Evolutionary conservation across 2,329 filamentous ascomycete genomes (phyloP).

Genomic region (Aspergillus sp.): DNA sequence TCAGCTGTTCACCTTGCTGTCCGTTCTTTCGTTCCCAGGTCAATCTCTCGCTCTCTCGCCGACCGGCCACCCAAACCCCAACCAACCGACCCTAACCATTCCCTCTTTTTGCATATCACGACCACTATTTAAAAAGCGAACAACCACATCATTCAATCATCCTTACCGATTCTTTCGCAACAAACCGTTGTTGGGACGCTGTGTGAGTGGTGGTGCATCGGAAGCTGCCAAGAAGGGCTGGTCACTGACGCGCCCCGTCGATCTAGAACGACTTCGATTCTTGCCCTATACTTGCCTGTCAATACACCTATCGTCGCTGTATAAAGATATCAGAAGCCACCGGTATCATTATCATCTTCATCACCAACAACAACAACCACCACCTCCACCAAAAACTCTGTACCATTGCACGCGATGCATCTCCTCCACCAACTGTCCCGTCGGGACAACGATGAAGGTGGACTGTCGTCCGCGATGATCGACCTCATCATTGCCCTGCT

Average conservation of each 20-base stretch:
- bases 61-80: conserved; percentile 16
- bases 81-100: conserved; percentile 15
- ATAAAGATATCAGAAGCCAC: not conserved
- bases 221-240: not conserved
- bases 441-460: conserved; percentile 44
- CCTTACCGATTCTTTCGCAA: not conserved
- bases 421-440: conserved; percentile 48
- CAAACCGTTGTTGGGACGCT: conserved; percentile 6
- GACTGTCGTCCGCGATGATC: conserved; percentile 63
- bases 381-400: conserved; percentile 1
- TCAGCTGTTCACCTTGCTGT: conserved; percentile 57
- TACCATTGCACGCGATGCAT: conserved; percentile 27
- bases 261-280: conserved; percentile 11
- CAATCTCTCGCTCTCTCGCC: conserved; percentile 11
- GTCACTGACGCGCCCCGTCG: not conserved
- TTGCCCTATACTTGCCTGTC: conserved; percentile 11
- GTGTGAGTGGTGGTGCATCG: conserved; percentile 9
- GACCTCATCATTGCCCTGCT: conserved; percentile 78
- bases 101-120: conserved; percentile 14
- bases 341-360: too few species aligned
- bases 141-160: not conserved
- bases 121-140: not conserved
- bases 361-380: not conserved
- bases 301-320: conserved; percentile 5
- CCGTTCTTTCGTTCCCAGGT: conserved; percentile 42